Conservation (phyloP, 1,284 basidiomycete genomes). For the Ceratobasidium papillatum region DNA sequence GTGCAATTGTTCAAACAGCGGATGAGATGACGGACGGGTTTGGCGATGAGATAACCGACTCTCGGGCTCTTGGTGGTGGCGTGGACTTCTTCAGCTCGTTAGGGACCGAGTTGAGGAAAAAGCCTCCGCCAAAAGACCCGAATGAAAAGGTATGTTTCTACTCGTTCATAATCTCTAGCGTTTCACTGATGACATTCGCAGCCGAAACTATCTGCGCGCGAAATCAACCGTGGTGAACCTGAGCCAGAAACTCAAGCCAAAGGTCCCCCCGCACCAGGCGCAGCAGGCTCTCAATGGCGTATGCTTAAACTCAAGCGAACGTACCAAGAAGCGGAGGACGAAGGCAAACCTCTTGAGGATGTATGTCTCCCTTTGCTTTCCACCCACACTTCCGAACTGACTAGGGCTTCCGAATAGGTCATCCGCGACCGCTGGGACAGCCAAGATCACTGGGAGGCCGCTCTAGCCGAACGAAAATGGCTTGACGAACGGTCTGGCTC, state of each 20-base stretch:
- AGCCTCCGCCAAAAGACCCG: slow-evolving; percentile 63
- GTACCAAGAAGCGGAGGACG: slow-evolving; percentile 90
- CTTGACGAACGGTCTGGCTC: slow-evolving; percentile 20
- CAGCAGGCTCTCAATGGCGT: slow-evolving; percentile 93
- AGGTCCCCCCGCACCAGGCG: slow-evolving; percentile 71
- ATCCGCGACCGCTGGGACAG: slow-evolving; percentile 37
- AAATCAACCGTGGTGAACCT: slow-evolving; percentile 79
- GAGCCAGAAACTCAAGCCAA: slow-evolving; percentile 59
- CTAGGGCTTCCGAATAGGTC: not conserved
- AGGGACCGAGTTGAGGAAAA: slow-evolving; percentile 78
- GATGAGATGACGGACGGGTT: slow-evolving; percentile 75
- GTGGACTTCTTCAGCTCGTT: slow-evolving; percentile 88
- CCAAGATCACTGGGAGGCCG: slow-evolving; percentile 34
- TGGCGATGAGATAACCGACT: slow-evolving; percentile 63
- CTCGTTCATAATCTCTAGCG: too few species aligned
- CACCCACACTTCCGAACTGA: not conserved
- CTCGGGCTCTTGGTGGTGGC: slow-evolving; percentile 61
- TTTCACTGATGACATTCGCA: slow-evolving; percentile 49
- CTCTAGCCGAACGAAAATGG: slow-evolving; percentile 30
- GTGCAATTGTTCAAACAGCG: slow-evolving; percentile 44
- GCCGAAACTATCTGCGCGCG: slow-evolving; percentile 71
- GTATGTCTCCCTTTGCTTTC: slow-evolving; percentile 54
- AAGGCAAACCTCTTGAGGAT: slow-evolving; percentile 76
- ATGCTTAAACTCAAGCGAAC: slow-evolving; percentile 95
- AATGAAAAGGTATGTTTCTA: slow-evolving; percentile 65